phyloP scores from a whole-genome alignment of 2,329 filamentous ascomycete genomes.

The Epichloe gansuensis region DNA sequence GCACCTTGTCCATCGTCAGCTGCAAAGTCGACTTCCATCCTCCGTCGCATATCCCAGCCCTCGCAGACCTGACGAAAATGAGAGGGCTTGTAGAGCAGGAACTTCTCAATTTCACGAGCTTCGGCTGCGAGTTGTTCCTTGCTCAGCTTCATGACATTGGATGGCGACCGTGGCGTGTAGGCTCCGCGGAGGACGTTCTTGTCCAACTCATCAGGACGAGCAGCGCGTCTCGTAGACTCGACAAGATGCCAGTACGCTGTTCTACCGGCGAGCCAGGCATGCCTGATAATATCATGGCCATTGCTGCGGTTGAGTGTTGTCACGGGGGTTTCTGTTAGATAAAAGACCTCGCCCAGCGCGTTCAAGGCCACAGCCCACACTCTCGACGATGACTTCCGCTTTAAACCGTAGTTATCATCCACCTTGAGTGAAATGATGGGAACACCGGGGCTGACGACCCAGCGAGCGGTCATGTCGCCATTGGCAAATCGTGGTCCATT shows the following conservation, averaged over 20 bases:
- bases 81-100: constrained; percentile 56
- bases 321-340: constrained; percentile 59
- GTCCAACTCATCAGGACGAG: constrained; percentile 60
- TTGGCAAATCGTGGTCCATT: constrained; percentile 50
- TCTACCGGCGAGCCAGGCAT: constrained; percentile 71
- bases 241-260: constrained; percentile 70
- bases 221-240: constrained; percentile 61
- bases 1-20: constrained; percentile 62
- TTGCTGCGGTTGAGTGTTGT: constrained; percentile 35
- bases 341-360: constrained; percentile 83
- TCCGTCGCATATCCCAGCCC: constrained; percentile 86
- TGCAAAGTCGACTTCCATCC: constrained; percentile 78
- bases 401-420: constrained; percentile 67
- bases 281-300: constrained; percentile 43
- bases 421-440: constrained; percentile 75
- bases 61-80: constrained; percentile 68
- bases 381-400: constrained; percentile 54
- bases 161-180: constrained; percentile 71
- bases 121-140: constrained; percentile 61
- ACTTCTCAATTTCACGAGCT: constrained; percentile 69
- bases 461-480: constrained; percentile 74
- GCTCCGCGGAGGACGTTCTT: constrained; percentile 55
- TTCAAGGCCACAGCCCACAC: constrained; percentile 93
- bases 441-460: constrained; percentile 84
- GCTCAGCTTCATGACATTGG: constrained; percentile 57